Conservation (phyloP, 768 basidiomycete genomes). For the Ramaria rubella region DNA sequence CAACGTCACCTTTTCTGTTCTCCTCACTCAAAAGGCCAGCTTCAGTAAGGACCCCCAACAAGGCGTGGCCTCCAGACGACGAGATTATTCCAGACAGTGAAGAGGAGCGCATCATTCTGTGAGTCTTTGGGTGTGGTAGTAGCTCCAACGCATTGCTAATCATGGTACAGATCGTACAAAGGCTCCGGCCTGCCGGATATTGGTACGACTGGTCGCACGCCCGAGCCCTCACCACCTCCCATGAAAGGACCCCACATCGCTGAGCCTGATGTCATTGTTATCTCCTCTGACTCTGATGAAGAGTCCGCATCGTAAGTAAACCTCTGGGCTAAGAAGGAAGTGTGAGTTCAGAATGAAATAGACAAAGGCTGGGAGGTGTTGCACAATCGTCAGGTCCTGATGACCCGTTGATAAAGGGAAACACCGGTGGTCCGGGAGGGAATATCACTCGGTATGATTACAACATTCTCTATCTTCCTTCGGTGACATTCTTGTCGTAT, state of each 20-base stretch:
- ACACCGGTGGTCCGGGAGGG: constrained; percentile 26
- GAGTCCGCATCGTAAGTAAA: constrained; percentile 15
- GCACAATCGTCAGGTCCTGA: constrained; percentile 10
- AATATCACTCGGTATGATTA: constrained; percentile 17
- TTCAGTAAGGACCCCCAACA: background rate
- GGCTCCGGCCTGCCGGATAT: too few species aligned
- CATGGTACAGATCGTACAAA: too few species aligned
- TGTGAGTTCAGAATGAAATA: background rate
- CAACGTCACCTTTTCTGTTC: background rate
- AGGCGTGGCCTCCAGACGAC: constrained; percentile 7
- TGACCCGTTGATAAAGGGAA: constrained; percentile 29
- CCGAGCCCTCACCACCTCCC: background rate
- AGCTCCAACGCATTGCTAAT: background rate
- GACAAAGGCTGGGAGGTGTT: background rate
- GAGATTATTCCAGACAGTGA: constrained; percentile 46
- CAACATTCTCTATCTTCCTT: constrained; percentile 18
- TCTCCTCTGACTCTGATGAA: constrained; percentile 36
- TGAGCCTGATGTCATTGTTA: constrained; percentile 8
- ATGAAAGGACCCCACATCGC: background rate
- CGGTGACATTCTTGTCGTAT: background rate
- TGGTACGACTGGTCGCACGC: too few species aligned
- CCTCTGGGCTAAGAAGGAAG: background rate
- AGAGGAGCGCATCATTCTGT: constrained; percentile 37
- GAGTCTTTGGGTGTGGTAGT: background rate
- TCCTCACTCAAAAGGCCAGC: constrained; percentile 3